Evolutionary conservation across 495 filamentous ascomycete genomes (phyloP).

Genomic region (Xylaria flabelliformis): DNA sequence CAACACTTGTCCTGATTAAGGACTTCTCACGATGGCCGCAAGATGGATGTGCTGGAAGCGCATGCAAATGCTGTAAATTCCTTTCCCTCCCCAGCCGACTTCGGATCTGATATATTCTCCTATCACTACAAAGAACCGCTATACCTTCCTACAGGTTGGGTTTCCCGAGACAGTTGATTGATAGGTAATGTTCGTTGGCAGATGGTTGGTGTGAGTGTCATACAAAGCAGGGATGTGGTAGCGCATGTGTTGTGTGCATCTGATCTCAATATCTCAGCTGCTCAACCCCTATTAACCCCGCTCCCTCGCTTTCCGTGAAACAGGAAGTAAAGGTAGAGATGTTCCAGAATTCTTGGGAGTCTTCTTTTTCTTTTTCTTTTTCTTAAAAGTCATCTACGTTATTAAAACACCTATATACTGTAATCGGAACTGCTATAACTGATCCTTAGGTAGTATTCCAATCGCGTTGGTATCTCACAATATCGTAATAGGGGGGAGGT

Average conservation of each 20-base stretch:
- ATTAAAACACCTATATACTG: background rate
- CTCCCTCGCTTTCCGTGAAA: background rate
- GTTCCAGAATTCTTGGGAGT: no score
- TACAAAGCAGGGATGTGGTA: background rate
- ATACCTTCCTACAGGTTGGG: background rate
- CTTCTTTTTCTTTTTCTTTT: no score
- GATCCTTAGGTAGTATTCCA: background rate
- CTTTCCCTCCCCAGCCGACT: background rate
- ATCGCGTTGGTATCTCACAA: background rate
- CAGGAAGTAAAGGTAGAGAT: no score
- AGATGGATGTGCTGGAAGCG: constrained; percentile 29
- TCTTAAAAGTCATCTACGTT: background rate
- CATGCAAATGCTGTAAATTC: constrained; percentile 31
- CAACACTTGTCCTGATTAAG: constrained; percentile 26
- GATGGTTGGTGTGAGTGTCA: background rate
- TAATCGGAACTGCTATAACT: background rate
- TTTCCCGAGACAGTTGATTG: background rate
- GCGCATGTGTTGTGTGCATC: background rate
- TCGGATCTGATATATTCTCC: background rate
- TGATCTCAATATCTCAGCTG: background rate
- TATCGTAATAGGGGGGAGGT: background rate
- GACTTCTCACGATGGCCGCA: constrained; percentile 36
- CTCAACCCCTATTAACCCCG: background rate
- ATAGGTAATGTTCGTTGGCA: background rate
- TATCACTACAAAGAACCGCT: background rate